Base-by-base conservation (phyloP, 139 green algal genomes). In the Eudorina sp. region DNA sequence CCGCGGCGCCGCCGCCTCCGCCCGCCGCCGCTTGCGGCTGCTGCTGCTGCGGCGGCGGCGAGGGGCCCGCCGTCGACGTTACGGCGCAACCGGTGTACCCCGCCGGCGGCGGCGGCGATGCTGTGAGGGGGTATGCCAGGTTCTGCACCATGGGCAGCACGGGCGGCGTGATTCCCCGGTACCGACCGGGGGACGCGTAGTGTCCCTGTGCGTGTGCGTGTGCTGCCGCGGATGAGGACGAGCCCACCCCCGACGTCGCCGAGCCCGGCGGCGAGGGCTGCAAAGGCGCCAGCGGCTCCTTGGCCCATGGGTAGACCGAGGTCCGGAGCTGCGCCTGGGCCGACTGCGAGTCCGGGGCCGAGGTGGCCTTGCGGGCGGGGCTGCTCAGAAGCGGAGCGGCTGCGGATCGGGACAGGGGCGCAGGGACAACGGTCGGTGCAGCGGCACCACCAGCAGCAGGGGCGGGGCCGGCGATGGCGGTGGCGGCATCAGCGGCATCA, bases 301-400 rank as follows among this genome's bases (percentile, higher is more conserved):
- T 36, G 72, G 4, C 43, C 76, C 76, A 83, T 34, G 76, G 76
- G 31, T 58, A 53, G 76, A 43, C n/a, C 3, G 29, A 25, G 55
- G 29, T 55, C 31, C 77, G 77, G 0, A 73, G 19, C 77, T 55
- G 77, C 18, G 43, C 80, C 45, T 76, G 60, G 29, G 34, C 23
- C 7, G 60, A 62, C 58, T 86, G 80, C 8, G 80, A 86, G 60
- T 86, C 80, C 9, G 80, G 80, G 3, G 80, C 80, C 2, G 80
- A 86, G 0, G 80, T 86, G 43, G 43, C 80, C 80, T 86, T 86
- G 43, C 80, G 80, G 1, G 80, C 60, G 8, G 60, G 80, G 13
- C 60, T 76, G 40, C 29, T 6, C 31, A 55, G 78, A 25, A 85
- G 78, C 1, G 38, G 41, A 11, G 40, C 70, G 2, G 40, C 70